These are phyloP conservation scores for Chrysoporthe deuterocubensis DNA, from an alignment of 2,329 filamentous ascomycete species.

Conservation along the genomic window DNA sequence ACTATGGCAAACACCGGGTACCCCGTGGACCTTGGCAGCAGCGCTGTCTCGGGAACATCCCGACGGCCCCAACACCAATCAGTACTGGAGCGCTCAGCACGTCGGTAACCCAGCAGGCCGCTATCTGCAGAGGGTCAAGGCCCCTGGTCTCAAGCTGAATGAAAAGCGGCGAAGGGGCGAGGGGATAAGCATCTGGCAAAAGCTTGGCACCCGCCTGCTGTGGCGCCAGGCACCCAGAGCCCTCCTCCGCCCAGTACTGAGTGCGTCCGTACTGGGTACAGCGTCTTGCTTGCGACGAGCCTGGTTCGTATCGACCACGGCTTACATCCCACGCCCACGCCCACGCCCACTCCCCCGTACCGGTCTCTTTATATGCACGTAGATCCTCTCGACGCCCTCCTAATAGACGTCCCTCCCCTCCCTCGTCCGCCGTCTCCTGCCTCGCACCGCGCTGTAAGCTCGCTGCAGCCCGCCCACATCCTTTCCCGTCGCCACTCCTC, in stretches of 20 bases:
- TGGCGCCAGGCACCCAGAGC: neutral
- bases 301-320: conserved; percentile 2
- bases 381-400: neutral
- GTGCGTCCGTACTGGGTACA: neutral
- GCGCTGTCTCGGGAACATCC: neutral
- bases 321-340: neutral
- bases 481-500: neutral
- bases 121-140: neutral
- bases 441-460: too few relatives aligned
- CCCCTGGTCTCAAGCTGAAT: neutral
- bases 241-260: neutral
- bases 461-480: neutral
- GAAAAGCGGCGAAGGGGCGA: conserved; percentile 1
- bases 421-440: neutral
- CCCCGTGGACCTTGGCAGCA: neutral
- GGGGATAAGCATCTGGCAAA: neutral
- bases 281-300: neutral
- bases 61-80: neutral
- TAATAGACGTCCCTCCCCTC: neutral
- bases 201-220: conserved; percentile 1
- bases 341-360: neutral
- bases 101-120: too few relatives aligned
- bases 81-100: too few relatives aligned
- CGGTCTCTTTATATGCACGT: neutral
- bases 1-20: too few relatives aligned